These are phyloP conservation scores for Nannizzia gypsea DNA, from an alignment of 2,329 filamentous ascomycete genomes.

Conservation along the genomic window DNA sequence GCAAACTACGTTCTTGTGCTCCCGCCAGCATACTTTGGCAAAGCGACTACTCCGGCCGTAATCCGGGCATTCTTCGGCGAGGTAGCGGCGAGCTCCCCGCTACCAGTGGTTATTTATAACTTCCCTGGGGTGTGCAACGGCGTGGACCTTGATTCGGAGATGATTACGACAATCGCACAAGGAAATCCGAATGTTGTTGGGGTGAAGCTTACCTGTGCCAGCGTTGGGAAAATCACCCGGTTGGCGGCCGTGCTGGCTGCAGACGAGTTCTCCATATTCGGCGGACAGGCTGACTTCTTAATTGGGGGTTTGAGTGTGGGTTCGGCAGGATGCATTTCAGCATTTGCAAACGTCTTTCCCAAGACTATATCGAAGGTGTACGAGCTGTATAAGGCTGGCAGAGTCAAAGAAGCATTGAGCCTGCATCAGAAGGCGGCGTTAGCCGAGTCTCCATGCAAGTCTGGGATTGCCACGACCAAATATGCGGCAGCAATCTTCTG, in stretches of 20 bases:
- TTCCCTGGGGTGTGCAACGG: conserved; percentile 59
- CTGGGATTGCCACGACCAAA: conserved; percentile 56
- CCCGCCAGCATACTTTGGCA: conserved; percentile 54
- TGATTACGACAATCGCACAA: conserved; percentile 43
- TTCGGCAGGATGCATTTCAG: conserved; percentile 45
- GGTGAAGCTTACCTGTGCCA: conserved; percentile 54
- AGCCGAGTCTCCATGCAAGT: conserved; percentile 54
- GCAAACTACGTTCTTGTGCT: conserved; percentile 52
- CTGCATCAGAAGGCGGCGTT: conserved; percentile 52
- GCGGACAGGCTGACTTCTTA: conserved; percentile 62
- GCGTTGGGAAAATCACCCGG: conserved; percentile 49
- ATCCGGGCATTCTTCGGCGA: conserved; percentile 50
- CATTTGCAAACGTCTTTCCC: conserved; percentile 47
- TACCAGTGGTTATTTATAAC: conserved; percentile 56
- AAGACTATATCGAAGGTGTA: conserved; percentile 49
- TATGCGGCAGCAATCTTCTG: conserved; percentile 53
- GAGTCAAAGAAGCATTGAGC: conserved; percentile 45
- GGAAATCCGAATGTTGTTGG: conserved; percentile 45
- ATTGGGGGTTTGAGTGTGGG: conserved; percentile 44
- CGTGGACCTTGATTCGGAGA: conserved; percentile 55
- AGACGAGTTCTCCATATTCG: conserved; percentile 54
- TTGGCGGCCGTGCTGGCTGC: conserved; percentile 42
- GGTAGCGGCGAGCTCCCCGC: conserved; percentile 39
- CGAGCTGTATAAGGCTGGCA: conserved; percentile 47
- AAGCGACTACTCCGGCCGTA: conserved; percentile 46